Conservation (phyloP, 2,329 filamentous ascomycete species). For the Emergomyces africanus region DNA sequence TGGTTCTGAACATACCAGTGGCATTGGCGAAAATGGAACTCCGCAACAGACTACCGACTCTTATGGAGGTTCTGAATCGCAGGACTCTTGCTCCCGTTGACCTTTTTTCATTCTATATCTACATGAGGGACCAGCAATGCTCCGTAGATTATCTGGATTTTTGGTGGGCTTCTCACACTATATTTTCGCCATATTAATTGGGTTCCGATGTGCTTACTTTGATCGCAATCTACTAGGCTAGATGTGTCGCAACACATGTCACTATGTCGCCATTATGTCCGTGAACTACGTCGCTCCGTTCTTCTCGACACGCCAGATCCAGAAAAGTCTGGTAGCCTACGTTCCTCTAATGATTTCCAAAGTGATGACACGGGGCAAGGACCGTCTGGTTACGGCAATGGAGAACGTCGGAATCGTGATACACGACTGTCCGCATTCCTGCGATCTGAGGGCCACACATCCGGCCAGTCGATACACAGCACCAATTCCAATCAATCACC, state of each 20-base stretch:
- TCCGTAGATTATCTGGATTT: conserved; percentile 98
- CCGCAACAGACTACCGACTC: conserved; percentile 79
- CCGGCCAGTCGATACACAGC: conserved; percentile 41
- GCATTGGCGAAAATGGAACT: conserved; percentile 28
- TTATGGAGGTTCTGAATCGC: conserved; percentile 91
- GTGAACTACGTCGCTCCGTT: conserved; percentile 84
- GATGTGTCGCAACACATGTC: conserved; percentile 99
- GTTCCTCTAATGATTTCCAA: conserved; percentile 3
- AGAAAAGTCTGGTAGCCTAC: conserved; percentile 65
- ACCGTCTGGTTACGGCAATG: conserved; percentile 42
- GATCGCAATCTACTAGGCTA: conserved; percentile 51
- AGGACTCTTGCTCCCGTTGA: conserved; percentile 93
- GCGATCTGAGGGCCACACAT: conserved; percentile 43
- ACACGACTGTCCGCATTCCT: conserved; percentile 86
- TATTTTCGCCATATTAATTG: not conserved
- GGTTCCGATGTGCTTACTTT: not conserved
- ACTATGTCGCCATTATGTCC: conserved; percentile 87
- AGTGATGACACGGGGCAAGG: conserved; percentile 27
- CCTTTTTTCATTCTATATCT: conserved; percentile 98
- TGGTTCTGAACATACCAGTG: conserved; percentile 8
- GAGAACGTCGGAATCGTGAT: conserved; percentile 65
- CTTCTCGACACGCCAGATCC: conserved; percentile 85
- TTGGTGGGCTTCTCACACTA: conserved; percentile 54
- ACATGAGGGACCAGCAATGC: conserved; percentile 96
- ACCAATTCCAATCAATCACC: conserved; percentile 33